Conservation (phyloP, 495 filamentous ascomycete genomes). For the Tuber melanosporum region DNA sequence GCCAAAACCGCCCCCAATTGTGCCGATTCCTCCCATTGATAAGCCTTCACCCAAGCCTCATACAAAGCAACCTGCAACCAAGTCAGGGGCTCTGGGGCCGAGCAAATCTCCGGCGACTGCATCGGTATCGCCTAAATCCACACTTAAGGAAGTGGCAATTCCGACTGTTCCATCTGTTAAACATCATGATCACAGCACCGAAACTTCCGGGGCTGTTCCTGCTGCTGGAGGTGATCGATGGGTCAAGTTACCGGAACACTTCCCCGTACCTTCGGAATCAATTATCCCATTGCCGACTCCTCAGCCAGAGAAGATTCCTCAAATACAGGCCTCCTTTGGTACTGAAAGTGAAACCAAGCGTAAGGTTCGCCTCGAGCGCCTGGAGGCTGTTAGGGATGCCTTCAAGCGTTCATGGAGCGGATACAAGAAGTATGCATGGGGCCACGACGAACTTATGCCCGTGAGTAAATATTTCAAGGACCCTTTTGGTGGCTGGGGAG, state of each 20-base stretch:
- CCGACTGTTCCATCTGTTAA: not conserved
- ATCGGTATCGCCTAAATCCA: not conserved
- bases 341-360: constrained; percentile 57
- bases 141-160: not conserved
- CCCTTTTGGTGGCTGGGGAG: constrained; percentile 91
- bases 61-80: constrained; percentile 6
- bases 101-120: not conserved
- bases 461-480: constrained; percentile 55
- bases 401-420: constrained; percentile 69
- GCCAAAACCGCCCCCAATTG: constrained; percentile 19
- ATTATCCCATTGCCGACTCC: constrained; percentile 71
- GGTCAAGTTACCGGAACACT: constrained; percentile 64
- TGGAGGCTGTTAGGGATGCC: constrained; percentile 59
- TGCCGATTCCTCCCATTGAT: constrained; percentile 24
- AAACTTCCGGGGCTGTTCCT: not conserved
- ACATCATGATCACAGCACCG: constrained; percentile 5
- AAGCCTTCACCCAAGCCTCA: constrained; percentile 24
- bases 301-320: constrained; percentile 60
- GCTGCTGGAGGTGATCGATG: constrained; percentile 51
- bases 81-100: not conserved
- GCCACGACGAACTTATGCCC: constrained; percentile 69
- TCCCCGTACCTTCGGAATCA: constrained; percentile 60
- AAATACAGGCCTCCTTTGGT: constrained; percentile 65
- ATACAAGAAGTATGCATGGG: constrained; percentile 72
- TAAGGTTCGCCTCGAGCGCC: constrained; percentile 56